Conservation (phyloP, 257 asterid species). For the Rhazya stricta region DNA sequence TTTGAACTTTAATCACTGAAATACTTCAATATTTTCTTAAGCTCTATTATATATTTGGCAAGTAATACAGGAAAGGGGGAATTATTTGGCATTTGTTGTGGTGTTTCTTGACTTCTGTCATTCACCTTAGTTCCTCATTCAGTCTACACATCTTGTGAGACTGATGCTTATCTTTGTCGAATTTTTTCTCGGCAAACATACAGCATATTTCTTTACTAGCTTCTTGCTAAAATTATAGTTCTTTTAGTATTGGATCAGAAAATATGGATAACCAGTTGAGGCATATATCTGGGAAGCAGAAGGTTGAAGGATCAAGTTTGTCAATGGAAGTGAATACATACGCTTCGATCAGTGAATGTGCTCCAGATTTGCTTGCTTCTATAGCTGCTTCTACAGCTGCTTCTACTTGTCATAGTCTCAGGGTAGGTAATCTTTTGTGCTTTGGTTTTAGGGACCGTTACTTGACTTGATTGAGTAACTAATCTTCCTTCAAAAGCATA, state of each 20-base stretch:
- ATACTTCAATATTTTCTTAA: neutral
- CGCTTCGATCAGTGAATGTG: constrained; percentile 84
- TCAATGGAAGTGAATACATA: constrained; percentile 65
- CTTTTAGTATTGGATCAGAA: constrained; percentile 46
- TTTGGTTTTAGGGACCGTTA: constrained; percentile 48
- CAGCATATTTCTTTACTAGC: neutral
- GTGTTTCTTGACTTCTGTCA: neutral
- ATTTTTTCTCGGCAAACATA: neutral
- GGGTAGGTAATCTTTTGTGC: constrained; percentile 20
- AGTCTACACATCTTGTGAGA: neutral
- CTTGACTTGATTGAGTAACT: constrained; percentile 89
- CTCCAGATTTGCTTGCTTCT: constrained; percentile 45
- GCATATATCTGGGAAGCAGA: constrained; percentile 80
- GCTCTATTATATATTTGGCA: neutral
- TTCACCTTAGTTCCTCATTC: neutral
- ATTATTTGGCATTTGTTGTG: neutral
- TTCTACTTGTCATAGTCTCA: constrained; percentile 7
- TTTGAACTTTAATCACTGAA: neutral
- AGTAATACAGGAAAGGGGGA: neutral
- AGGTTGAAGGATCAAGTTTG: constrained; percentile 61
- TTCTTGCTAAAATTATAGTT: constrained; percentile 4
- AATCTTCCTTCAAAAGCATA: constrained; percentile 66
- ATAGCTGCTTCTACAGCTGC: too few species aligned
- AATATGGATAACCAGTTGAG: constrained; percentile 76
- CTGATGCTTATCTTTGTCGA: neutral